Base-by-base conservation (phyloP, 805 yeast species). In the Candida pini region DNA sequence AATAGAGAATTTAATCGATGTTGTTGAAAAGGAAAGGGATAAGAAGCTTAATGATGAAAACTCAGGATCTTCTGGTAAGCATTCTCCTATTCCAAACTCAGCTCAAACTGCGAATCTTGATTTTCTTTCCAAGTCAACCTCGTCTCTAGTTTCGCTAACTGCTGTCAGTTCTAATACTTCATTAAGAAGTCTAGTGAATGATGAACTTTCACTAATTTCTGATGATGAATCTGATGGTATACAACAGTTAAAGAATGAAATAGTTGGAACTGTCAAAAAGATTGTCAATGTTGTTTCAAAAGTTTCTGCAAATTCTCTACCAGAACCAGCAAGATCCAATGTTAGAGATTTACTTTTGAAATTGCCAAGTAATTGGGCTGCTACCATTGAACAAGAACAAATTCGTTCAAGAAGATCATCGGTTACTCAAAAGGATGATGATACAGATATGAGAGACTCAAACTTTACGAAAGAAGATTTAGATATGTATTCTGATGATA, bases 241-340 rank as follows among this genome's bases (percentile, higher is more conserved):
- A n/a, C 62, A 58, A 40, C 65, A 76, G 29, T 70, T 89, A 23
- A 82, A 85, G 43, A 73, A 78, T 45, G 98, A 90, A 46, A 86
- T 90, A 23, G 80, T 89, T 7, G 73, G 83, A 1, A 92, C 97
- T 0, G 89, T 92, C 18, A 85, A 86, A 55, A 90, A 87, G 53
- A 87, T 88, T 30, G 88, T 89, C 23, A 76, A 78, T 26, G 76
- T 90, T 25, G 83, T 92, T 9, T 85, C 97, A 4, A 84, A 83
- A 43, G 85, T 86, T 47, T 84, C 88, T 1, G 87, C 89, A 0
- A 75, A 69, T 39, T 75, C 87, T 3, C 57, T 82, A 22, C 86
- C 88, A 6, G 87, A 81, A 44, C 83, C 85, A 3, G 87, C 88
- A 6, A 73, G 95, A 44, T 66, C 81, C 2, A 79, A 82, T 33